Percentiles rank a stretch among this genome's conserved stretches.
phyloP scores from a whole-genome alignment of 345 rosid species.

The Acer yangbiense region DNA sequence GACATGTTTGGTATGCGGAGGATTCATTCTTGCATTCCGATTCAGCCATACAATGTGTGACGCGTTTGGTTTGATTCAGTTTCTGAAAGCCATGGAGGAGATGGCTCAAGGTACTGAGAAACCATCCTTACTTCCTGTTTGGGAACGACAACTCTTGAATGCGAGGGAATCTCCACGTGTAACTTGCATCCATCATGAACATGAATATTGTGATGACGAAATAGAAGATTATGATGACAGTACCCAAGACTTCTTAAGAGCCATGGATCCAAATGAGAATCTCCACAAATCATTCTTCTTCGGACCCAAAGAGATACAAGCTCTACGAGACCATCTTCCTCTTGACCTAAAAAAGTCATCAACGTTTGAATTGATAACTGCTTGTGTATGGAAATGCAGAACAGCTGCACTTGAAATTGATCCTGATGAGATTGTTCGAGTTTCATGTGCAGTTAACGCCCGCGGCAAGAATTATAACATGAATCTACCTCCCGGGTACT shows the following conservation, averaged over 20 bases:
- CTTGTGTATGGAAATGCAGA: slow-evolving; percentile 26
- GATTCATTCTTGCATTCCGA: slow-evolving; percentile 9
- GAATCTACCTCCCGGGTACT: slow-evolving; percentile 24
- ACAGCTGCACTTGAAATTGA: slow-evolving; percentile 20
- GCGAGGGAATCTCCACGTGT: slow-evolving; percentile 11
- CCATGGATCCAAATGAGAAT: too few species aligned
- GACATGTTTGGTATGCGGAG: slow-evolving; percentile 11
- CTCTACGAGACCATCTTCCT: slow-evolving; percentile 1
- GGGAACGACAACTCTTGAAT: background rate
- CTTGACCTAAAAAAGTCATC: background rate
- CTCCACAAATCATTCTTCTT: slow-evolving; percentile 11
- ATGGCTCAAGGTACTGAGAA: background rate
- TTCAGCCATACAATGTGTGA: slow-evolving; percentile 14
- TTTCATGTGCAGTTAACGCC: slow-evolving; percentile 1
- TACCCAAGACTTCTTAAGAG: background rate
- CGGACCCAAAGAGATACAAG: background rate
- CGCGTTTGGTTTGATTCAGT: background rate
- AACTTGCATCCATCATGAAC: background rate
- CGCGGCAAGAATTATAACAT: slow-evolving; percentile 9
- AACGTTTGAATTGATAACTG: slow-evolving; percentile 8
- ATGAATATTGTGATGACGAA: background rate
- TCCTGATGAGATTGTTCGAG: slow-evolving; percentile 16
- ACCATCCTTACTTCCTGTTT: background rate
- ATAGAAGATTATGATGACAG: background rate
- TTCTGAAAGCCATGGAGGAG: slow-evolving; percentile 4